These are phyloP conservation scores for Colletotrichum sp. DNA, from an alignment of 2,329 filamentous ascomycete genomes.

Conservation along the genomic window DNA sequence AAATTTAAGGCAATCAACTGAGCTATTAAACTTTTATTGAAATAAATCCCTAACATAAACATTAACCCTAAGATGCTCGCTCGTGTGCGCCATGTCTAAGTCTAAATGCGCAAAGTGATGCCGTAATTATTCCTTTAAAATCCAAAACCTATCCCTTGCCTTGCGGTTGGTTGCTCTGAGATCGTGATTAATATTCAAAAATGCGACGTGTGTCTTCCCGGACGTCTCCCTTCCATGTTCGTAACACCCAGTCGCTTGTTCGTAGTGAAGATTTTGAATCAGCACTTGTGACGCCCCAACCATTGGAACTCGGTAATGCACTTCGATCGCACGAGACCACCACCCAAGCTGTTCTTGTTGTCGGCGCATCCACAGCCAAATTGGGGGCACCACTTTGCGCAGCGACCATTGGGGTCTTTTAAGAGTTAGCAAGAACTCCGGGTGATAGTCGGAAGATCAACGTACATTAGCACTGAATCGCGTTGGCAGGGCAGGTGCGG, in stretches of 20 bases:
- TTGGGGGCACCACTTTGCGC: background rate
- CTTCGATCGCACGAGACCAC: background rate
- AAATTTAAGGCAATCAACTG: background rate
- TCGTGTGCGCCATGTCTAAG: background rate
- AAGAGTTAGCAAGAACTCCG: background rate
- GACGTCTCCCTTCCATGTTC: background rate
- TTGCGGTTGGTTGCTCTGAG: background rate
- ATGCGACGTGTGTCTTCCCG: background rate
- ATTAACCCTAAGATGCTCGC: background rate
- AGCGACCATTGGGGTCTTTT: background rate
- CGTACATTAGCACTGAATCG: background rate
- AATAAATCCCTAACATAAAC: background rate
- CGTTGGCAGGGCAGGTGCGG: background rate
- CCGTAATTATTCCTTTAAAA: background rate
- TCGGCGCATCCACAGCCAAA: background rate
- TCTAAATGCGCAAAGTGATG: background rate
- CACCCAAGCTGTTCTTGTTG: background rate
- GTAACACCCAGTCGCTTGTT: background rate
- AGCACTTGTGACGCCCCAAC: background rate
- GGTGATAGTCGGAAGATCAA: background rate
- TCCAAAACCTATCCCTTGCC: background rate
- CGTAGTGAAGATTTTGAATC: background rate
- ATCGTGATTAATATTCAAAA: background rate
- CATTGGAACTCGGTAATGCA: background rate
- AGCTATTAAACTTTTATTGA: background rate